Evolutionary conservation across 352 stramenopile species (phyloP).

Genomic region (Phytophthora sansomeana): DNA sequence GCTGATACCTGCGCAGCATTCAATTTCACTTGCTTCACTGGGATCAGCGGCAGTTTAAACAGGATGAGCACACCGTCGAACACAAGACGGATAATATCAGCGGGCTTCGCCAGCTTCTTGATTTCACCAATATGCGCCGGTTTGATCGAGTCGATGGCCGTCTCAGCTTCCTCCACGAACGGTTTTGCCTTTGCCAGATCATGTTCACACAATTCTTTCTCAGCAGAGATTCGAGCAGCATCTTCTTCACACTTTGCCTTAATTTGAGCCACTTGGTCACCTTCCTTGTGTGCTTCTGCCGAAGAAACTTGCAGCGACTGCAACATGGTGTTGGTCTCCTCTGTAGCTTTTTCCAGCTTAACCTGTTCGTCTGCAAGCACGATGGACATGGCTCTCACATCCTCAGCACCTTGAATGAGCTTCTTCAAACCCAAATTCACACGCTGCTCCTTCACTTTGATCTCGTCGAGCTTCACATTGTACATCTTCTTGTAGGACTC

Average conservation of each 20-base stretch:
- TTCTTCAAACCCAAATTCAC: slow-evolving; percentile 98
- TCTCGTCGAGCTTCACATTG: slow-evolving; percentile 92
- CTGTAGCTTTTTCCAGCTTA: slow-evolving; percentile 96
- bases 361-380: slow-evolving; percentile 96
- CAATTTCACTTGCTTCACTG: slow-evolving; percentile 94
- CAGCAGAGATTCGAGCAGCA: slow-evolving; percentile 93
- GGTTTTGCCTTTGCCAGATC: slow-evolving; percentile 98
- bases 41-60: slow-evolving; percentile 94
- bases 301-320: slow-evolving; percentile 96
- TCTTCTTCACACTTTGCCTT: slow-evolving; percentile 98
- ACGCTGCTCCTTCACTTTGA: slow-evolving; percentile 97
- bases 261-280: slow-evolving; percentile 96
- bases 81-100: slow-evolving; percentile 98
- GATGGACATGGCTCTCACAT: slow-evolving; percentile 98
- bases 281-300: slow-evolving; percentile 97
- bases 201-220: slow-evolving; percentile 96
- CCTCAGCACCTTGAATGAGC: slow-evolving; percentile 96
- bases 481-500: slow-evolving; percentile 99
- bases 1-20: slow-evolving; percentile 87
- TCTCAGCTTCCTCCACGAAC: slow-evolving; percentile 98
- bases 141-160: slow-evolving; percentile 98
- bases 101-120: slow-evolving; percentile 98
- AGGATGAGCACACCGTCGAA: slow-evolving; percentile 98
- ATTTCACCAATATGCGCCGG: slow-evolving; percentile 98
- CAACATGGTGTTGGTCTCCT: slow-evolving; percentile 98